These are phyloP conservation scores for Dimargaris verticillata DNA, from an alignment of 192 early-diverging fungal species.

Conservation along the genomic window DNA sequence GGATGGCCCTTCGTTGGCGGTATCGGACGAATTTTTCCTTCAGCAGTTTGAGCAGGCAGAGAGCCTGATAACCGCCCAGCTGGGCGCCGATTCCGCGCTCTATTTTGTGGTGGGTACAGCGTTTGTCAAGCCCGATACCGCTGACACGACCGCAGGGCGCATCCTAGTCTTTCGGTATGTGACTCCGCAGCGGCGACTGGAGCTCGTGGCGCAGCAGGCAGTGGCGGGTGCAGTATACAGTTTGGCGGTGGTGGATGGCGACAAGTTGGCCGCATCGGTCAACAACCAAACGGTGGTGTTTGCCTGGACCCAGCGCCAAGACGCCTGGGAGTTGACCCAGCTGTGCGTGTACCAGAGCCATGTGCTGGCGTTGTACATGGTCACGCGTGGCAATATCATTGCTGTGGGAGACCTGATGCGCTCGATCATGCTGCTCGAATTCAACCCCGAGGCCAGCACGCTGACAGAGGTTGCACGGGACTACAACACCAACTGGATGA, in stretches of 20 bases:
- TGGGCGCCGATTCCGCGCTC: conserved; percentile 14
- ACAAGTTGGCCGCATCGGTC: conserved; percentile 1
- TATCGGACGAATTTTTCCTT: background rate
- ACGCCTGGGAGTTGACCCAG: conserved; percentile 9
- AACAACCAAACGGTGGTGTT: conserved; percentile 8
- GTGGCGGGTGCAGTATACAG: conserved; percentile 48
- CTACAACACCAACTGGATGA: conserved; percentile 43
- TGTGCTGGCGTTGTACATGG: conserved; percentile 5
- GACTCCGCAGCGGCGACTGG: conserved; percentile 23
- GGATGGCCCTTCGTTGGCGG: background rate
- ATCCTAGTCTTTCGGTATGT: conserved; percentile 50
- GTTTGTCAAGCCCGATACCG: conserved; percentile 31
- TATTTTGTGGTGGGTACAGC: conserved; percentile 68
- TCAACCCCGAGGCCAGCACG: conserved; percentile 18
- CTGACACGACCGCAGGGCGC: conserved; percentile 53
- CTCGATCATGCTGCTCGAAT: conserved; percentile 15
- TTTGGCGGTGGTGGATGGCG: background rate
- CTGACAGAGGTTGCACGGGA: conserved; percentile 45
- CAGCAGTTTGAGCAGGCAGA: conserved; percentile 4
- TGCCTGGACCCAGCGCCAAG: conserved; percentile 30
- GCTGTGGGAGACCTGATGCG: conserved; percentile 13
- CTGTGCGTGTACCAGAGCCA: background rate
- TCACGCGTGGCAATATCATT: background rate
- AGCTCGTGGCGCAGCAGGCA: conserved; percentile 28
- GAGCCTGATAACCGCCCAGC: conserved; percentile 1